These are phyloP conservation scores for Zymoseptoria brevis DNA, from an alignment of 2,329 filamentous ascomycete genomes.

Conservation along the genomic window DNA sequence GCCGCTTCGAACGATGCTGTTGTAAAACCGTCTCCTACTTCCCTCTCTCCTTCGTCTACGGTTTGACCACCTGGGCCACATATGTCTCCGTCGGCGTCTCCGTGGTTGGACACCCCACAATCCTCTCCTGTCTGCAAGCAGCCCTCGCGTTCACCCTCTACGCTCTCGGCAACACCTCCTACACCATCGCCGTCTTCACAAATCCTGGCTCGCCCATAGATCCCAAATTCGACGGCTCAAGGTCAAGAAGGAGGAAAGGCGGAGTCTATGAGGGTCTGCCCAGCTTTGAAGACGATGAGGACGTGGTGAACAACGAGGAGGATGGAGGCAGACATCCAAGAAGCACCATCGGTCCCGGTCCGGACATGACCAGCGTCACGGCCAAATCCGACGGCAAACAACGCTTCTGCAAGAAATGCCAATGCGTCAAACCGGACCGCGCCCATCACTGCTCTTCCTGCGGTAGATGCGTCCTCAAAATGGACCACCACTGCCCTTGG, in stretches of 20 bases:
- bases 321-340: slow-evolving; percentile 28
- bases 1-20: slow-evolving; percentile 73
- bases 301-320: not conserved
- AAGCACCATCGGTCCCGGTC: not conserved
- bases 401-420: slow-evolving; percentile 96
- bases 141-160: slow-evolving; percentile 64
- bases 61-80: slow-evolving; percentile 82
- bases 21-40: slow-evolving; percentile 47
- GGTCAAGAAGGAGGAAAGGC: slow-evolving; percentile 11
- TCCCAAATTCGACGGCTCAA: slow-evolving; percentile 22
- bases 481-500: slow-evolving; percentile 99
- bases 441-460: slow-evolving; percentile 96
- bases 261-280: slow-evolving; percentile 72
- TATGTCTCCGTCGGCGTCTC: slow-evolving; percentile 65
- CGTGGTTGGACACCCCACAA: slow-evolving; percentile 29
- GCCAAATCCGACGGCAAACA: slow-evolving; percentile 77
- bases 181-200: slow-evolving; percentile 89
- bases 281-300: slow-evolving; percentile 51
- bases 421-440: slow-evolving; percentile 87
- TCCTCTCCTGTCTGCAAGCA: slow-evolving; percentile 31
- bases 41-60: slow-evolving; percentile 20
- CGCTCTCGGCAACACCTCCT: slow-evolving; percentile 73
- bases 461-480: slow-evolving; percentile 89
- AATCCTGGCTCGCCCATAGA: slow-evolving; percentile 63
- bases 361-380: slow-evolving; percentile 60